Evolutionary conservation across 1,284 basidiomycete genomes (phyloP), one percentile per base, ranked within the genome.

Genomic region (Rhodotorula sp.): DNA sequence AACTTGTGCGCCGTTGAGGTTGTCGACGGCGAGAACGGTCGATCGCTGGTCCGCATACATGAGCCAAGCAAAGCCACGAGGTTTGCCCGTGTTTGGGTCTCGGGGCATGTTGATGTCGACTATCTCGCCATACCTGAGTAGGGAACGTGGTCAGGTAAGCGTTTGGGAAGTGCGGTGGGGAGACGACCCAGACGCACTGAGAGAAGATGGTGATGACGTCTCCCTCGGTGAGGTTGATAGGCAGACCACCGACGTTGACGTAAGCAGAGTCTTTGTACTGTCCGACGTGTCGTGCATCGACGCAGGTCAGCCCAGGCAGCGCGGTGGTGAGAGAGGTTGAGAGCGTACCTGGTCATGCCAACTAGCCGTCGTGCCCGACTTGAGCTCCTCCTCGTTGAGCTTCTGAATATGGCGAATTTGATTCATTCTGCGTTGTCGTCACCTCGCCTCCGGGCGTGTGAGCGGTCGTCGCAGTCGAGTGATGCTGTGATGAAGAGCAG

Each of bases 11-110:
- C 96, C 96, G 79, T 97, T 98, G 81, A 99, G 86, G 82, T 99
- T 99, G 83, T 99, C 96, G 73, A 99, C 95, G 8, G 96, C 96
- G 51, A 99, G 85, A 63, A 98, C 83, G 6, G 96, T 99, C 67
- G 91, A 95, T 59, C 93, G 87, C 82, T 99, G 96, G 82, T 99
- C 94, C 82, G 96, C 92, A 81, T 98, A 99, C 95, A 99, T 98
- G 72, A 99, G 83, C 82, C 98, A 99, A 5, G 88, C 95, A 79
- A 99, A 99, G 0, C 96, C 96, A 77, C 85, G 87, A 6, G 89
- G 84, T 80, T 94, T 94, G 45, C 92, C 91, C 0, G 93, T 94
- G 72, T 89, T 85, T 29, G 93, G 93, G 82, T 95, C 91, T 60
- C 93, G 87, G 29, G 96, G 95, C 79, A 99, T 85, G 80, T 97